A percentile compares a stretch with the other conserved stretches of the same genome.
Evolutionary conservation across 805 yeast species (phyloP).

Genomic region (Blastobotrys peoriensis): DNA sequence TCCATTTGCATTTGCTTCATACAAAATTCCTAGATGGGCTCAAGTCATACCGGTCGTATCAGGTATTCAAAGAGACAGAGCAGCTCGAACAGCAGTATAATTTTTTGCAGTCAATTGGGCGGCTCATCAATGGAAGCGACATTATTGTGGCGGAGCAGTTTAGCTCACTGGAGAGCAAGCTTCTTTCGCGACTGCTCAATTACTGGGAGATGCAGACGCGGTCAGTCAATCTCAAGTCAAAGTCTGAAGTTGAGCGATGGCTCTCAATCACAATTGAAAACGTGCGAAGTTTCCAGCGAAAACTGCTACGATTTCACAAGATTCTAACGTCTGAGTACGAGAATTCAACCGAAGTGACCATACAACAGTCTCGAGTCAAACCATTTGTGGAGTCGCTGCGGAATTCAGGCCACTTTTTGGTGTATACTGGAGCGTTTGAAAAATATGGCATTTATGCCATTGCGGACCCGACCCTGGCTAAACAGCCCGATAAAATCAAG

Average conservation of each 20-base stretch:
- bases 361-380: conserved; percentile 32
- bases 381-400: conserved; percentile 52
- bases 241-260: conserved; percentile 47
- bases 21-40: conserved; percentile 61
- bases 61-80: conserved; percentile 88
- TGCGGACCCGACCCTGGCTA: conserved; percentile 56
- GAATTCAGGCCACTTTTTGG: conserved; percentile 66
- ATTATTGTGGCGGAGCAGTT: conserved; percentile 75
- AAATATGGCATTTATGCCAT: conserved; percentile 72
- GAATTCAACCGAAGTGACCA: conserved; percentile 48
- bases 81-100: conserved; percentile 79
- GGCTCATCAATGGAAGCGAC: conserved; percentile 73
- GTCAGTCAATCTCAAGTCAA: conserved; percentile 45
- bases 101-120: conserved; percentile 69
- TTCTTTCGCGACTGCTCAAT: conserved; percentile 60
- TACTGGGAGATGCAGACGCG: conserved; percentile 68
- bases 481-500: conserved; percentile 32
- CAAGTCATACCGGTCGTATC: conserved; percentile 41
- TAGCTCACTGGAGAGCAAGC: conserved; percentile 55
- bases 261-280: conserved; percentile 34
- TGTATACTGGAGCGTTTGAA: conserved; percentile 67
- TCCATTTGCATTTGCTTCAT: conserved; percentile 63
- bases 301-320: conserved; percentile 69
- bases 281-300: conserved; percentile 57
- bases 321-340: conserved; percentile 64